These are phyloP conservation scores for Verticillium nubilum DNA, from an alignment of 2,329 filamentous ascomycete genomes.

Conservation along the genomic window DNA sequence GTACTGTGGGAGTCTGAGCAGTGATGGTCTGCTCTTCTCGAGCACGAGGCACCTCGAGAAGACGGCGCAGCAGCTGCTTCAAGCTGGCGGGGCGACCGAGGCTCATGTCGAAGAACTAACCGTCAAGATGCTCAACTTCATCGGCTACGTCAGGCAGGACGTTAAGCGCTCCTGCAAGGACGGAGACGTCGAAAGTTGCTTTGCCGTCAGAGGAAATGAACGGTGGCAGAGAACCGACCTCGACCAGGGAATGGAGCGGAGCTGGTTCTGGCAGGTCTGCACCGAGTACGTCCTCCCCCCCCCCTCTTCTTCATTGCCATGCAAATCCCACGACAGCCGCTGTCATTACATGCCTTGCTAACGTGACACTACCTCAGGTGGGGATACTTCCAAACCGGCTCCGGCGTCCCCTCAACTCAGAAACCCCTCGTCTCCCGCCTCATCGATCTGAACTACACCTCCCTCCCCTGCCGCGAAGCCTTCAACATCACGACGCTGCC, in stretches of 20 bases:
- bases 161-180: constrained; percentile 16
- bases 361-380: constrained; percentile 43
- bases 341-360: no score
- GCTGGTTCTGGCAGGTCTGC: constrained; percentile 51
- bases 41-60: constrained; percentile 27
- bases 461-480: constrained; percentile 55
- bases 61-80: constrained; percentile 32
- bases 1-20: constrained; percentile 43
- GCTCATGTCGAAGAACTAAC: constrained; percentile 29
- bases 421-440: constrained; percentile 68
- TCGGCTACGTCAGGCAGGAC: constrained; percentile 35
- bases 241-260: constrained; percentile 20
- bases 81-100: constrained; percentile 30
- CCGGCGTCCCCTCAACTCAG: constrained; percentile 56
- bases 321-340: no score
- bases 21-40: constrained; percentile 33
- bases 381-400: constrained; percentile 74
- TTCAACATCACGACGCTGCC: constrained; percentile 66
- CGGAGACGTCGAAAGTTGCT: constrained; percentile 22
- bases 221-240: constrained; percentile 13
- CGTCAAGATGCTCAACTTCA: constrained; percentile 44
- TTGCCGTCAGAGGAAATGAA: constrained; percentile 17
- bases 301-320: no score
- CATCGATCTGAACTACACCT: constrained; percentile 57
- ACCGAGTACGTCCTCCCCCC: constrained; percentile 32